phyloP scores from a whole-genome alignment of 257 asterid genomes.

The Ilex asprella region DNA sequence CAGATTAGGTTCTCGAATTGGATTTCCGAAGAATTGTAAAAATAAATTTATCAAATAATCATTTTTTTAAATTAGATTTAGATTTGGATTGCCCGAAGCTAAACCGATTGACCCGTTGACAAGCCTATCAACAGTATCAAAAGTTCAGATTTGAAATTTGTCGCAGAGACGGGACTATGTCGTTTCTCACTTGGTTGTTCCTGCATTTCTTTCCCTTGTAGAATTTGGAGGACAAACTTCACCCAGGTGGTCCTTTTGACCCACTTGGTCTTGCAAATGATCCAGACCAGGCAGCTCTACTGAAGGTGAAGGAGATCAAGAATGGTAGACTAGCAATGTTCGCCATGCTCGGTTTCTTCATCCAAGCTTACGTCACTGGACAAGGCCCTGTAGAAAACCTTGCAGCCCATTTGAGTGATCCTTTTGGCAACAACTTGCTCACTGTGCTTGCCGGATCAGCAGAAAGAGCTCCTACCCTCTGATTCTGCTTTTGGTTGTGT shows the following conservation, averaged over 20 bases:
- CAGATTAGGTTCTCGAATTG: too few species aligned
- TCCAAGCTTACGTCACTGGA: slow-evolving; percentile 93
- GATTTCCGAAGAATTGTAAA: too few species aligned
- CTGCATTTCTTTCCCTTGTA: slow-evolving; percentile 6
- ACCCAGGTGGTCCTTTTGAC: slow-evolving; percentile 97
- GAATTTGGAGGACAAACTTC: slow-evolving; percentile 94
- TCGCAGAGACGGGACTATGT: too few species aligned
- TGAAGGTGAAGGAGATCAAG: slow-evolving; percentile 96
- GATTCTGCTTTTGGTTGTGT: slow-evolving; percentile 10
- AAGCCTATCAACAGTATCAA: too few species aligned
- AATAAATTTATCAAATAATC: too few species aligned
- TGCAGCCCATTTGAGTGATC: slow-evolving; percentile 89
- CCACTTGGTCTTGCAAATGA: slow-evolving; percentile 87
- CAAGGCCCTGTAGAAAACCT: slow-evolving; percentile 93
- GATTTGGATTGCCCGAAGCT: too few species aligned
- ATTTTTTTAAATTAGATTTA: too few species aligned
- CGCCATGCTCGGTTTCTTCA: slow-evolving; percentile 87
- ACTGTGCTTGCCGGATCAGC: slow-evolving; percentile 75
- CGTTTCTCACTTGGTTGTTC: neutral
- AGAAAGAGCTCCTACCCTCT: slow-evolving; percentile 77
- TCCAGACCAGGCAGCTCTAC: slow-evolving; percentile 88
- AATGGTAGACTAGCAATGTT: slow-evolving; percentile 94
- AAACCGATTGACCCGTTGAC: too few species aligned
- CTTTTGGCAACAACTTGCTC: slow-evolving; percentile 94
- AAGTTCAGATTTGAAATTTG: too few species aligned